These are phyloP conservation scores for Yarrowia keelungensis DNA, from an alignment of 805 yeast species.

Conservation along the genomic window DNA sequence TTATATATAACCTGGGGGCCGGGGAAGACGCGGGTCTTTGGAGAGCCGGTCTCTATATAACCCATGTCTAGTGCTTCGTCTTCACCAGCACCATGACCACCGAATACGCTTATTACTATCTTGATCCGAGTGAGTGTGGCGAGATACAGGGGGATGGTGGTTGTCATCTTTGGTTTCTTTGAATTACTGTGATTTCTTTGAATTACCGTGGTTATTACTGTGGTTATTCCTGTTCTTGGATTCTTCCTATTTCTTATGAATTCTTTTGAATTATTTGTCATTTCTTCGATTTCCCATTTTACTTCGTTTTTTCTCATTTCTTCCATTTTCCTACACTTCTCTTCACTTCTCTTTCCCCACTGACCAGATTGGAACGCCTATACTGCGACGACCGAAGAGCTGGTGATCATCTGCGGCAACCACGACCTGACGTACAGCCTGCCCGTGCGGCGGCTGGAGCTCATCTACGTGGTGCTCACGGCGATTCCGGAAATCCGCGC, in stretches of 20 bases:
- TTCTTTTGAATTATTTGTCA: too few relatives aligned
- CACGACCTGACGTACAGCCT: constrained; percentile 18
- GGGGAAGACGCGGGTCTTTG: too few relatives aligned
- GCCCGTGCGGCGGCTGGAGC: constrained; percentile 12
- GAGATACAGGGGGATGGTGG: too few relatives aligned
- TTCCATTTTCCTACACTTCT: too few relatives aligned
- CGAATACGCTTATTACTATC: constrained; percentile 29
- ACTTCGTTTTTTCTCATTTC: neutral
- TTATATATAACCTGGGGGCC: neutral
- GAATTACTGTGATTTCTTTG: too few relatives aligned
- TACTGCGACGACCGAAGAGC: constrained; percentile 7
- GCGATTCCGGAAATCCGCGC: constrained; percentile 25
- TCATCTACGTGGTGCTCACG: constrained; percentile 20
- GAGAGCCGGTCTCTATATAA: neutral
- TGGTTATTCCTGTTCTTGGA: too few relatives aligned
- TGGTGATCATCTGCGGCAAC: constrained; percentile 27
- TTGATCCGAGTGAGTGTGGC: constrained; percentile 23
- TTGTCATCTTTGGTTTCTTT: neutral
- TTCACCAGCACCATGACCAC: constrained; percentile 1
- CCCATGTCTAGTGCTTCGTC: neutral
- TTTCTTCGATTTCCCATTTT: too few relatives aligned
- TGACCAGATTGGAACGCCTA: constrained; percentile 31
- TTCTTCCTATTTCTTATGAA: too few relatives aligned
- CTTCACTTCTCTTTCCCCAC: neutral
- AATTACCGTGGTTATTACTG: too few relatives aligned